Evolutionary conservation across 768 basidiomycete species (phyloP).

Genomic region (Lanmaoa pseudosensibilis): DNA sequence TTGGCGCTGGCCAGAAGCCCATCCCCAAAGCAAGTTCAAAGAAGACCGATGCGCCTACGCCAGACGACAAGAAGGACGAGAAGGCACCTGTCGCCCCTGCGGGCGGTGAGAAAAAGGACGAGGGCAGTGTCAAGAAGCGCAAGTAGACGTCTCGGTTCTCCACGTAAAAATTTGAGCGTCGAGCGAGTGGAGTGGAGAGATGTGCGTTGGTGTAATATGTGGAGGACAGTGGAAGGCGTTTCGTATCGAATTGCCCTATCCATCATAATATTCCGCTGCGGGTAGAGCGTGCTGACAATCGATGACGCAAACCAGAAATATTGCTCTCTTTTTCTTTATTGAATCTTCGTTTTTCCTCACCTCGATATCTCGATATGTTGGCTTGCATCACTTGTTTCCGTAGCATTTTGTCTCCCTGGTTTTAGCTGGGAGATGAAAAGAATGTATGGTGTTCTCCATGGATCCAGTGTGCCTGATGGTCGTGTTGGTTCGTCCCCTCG

Average conservation of each 20-base stretch:
- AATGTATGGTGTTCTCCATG: slow-evolving; percentile 30
- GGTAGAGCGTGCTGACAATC: slow-evolving; percentile 8
- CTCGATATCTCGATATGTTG: slow-evolving; percentile 6
- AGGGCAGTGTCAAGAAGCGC: slow-evolving; percentile 72
- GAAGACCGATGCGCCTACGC: slow-evolving; percentile 68
- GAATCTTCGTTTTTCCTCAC: slow-evolving; percentile 6
- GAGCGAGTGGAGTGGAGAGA: not conserved
- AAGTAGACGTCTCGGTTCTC: slow-evolving; percentile 40
- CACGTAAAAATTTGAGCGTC: slow-evolving; percentile 10
- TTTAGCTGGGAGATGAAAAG: slow-evolving; percentile 4
- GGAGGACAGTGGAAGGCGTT: slow-evolving; percentile 12
- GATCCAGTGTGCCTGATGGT: too few relatives aligned
- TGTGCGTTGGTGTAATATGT: slow-evolving; percentile 6
- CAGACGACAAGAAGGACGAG: slow-evolving; percentile 67
- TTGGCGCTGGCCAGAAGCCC: slow-evolving; percentile 72
- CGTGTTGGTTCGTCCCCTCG: not conserved
- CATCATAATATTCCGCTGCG: slow-evolving; percentile 10
- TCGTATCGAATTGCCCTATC: not conserved
- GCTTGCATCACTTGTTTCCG: slow-evolving; percentile 19
- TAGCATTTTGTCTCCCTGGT: slow-evolving; percentile 13
- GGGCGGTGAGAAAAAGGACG: slow-evolving; percentile 72
- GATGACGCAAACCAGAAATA: slow-evolving; percentile 1
- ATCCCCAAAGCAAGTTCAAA: slow-evolving; percentile 67
- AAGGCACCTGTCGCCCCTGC: slow-evolving; percentile 69
- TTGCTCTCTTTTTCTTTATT: not conserved